Evolutionary conservation across 352 stramenopile species (phyloP).

Genomic region (Pythium dissotocum): DNA sequence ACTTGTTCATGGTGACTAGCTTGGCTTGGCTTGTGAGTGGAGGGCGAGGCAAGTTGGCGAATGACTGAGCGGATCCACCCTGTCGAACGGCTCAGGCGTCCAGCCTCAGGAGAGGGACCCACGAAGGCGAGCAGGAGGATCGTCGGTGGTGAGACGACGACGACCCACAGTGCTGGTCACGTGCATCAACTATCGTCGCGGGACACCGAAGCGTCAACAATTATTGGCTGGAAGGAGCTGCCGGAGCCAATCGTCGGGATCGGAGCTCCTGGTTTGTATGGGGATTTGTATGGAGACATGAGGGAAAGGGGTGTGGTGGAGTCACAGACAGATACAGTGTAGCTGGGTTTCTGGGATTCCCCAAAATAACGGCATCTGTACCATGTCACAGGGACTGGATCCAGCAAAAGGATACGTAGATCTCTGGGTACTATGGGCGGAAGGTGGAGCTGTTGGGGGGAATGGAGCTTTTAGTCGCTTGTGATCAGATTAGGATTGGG

Average conservation of each 20-base stretch:
- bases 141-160: not conserved
- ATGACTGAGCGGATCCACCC: slow-evolving; percentile 6
- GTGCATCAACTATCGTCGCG: not conserved
- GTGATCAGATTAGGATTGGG: not conserved
- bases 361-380: not conserved
- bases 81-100: not conserved
- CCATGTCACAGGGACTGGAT: not conserved
- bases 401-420: not conserved
- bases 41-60: slow-evolving; percentile 20
- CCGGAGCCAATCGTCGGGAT: not conserved
- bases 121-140: not conserved
- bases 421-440: not conserved
- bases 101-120: not conserved
- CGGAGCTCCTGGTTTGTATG: slow-evolving; percentile 1
- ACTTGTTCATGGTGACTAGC: slow-evolving; percentile 37
- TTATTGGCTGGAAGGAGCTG: not conserved
- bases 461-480: not conserved
- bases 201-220: not conserved
- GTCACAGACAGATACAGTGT: not conserved
- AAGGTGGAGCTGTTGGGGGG: no score
- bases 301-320: not conserved
- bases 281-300: slow-evolving; percentile 1
- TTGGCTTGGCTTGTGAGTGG: not conserved
- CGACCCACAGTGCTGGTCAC: not conserved
- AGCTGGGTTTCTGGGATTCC: not conserved